Conservation (phyloP, 1,139 yeast genomes). For the Saccharomycopsis hybrid region DNA sequence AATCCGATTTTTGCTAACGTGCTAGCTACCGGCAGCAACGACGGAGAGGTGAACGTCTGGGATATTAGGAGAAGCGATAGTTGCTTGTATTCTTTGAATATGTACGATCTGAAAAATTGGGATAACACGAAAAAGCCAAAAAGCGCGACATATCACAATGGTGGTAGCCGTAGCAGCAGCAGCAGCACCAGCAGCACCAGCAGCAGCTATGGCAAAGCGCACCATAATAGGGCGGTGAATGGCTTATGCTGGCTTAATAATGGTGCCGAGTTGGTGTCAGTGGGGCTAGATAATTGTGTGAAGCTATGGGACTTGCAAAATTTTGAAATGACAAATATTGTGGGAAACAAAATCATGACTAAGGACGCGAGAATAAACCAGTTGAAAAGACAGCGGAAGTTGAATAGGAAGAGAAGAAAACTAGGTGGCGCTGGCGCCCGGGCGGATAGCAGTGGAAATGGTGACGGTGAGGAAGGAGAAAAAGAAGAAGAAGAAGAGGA, state of each 20-base stretch:
- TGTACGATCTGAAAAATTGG: constrained; percentile 20
- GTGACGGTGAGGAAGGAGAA: background rate
- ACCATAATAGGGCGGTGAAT: constrained; percentile 67
- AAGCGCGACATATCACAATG: constrained; percentile 1
- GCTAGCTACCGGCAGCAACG: constrained; percentile 26
- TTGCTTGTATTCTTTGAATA: constrained; percentile 56
- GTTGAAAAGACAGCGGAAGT: background rate
- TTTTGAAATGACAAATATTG: constrained; percentile 38
- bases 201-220: constrained; percentile 36
- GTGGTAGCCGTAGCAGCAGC: too few species aligned
- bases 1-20: constrained; percentile 18
- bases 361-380: background rate
- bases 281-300: constrained; percentile 74
- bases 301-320: constrained; percentile 57
- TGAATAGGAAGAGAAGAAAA: background rate
- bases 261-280: constrained; percentile 53
- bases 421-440: background rate
- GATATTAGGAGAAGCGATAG: constrained; percentile 66
- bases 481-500: constrained; percentile 1
- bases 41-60: constrained; percentile 59
- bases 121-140: constrained; percentile 26
- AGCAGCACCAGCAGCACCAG: constrained; percentile 1
- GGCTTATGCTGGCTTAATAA: constrained; percentile 64
- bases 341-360: background rate
- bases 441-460: background rate